Conservation (phyloP, 208 protist species). For the Leishmania lainsoni region DNA sequence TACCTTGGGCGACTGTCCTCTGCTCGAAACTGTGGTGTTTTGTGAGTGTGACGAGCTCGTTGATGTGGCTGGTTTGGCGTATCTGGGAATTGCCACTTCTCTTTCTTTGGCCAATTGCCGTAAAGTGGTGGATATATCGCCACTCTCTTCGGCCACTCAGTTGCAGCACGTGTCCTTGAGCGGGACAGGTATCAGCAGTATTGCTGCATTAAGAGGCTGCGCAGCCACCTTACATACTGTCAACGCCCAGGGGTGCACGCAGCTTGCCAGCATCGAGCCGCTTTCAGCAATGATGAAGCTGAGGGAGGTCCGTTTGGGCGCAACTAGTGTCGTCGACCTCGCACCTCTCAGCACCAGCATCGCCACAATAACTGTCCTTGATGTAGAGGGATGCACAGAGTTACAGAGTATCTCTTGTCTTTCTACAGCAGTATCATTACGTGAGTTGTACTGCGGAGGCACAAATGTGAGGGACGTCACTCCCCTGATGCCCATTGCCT, state of each 20-base stretch:
- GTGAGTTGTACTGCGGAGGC: constrained; percentile 11
- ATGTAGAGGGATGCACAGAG: neutral
- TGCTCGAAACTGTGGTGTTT: constrained; percentile 1
- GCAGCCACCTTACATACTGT: neutral
- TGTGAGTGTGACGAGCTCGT: constrained; percentile 1
- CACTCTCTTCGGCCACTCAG: neutral
- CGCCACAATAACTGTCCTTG: neutral
- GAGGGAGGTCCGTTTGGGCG: neutral
- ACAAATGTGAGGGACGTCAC: neutral
- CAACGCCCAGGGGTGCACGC: neutral
- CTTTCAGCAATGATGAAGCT: constrained; percentile 2
- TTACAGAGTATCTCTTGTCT: constrained; percentile 1
- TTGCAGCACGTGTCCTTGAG: neutral
- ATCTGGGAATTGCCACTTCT: neutral
- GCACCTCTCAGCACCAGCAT: neutral
- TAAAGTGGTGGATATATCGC: neutral
- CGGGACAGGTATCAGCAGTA: neutral
- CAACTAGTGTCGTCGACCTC: neutral
- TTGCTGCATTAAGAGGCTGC: constrained; percentile 1
- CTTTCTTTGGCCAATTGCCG: neutral
- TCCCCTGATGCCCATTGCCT: neutral
- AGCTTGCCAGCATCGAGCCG: neutral
- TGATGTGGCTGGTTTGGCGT: neutral
- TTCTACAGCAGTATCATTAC: neutral
- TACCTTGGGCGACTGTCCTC: neutral